These are phyloP conservation scores for Cylindrotheca closterium DNA, from an alignment of 108 stramenopile species.

Conservation along the genomic window DNA sequence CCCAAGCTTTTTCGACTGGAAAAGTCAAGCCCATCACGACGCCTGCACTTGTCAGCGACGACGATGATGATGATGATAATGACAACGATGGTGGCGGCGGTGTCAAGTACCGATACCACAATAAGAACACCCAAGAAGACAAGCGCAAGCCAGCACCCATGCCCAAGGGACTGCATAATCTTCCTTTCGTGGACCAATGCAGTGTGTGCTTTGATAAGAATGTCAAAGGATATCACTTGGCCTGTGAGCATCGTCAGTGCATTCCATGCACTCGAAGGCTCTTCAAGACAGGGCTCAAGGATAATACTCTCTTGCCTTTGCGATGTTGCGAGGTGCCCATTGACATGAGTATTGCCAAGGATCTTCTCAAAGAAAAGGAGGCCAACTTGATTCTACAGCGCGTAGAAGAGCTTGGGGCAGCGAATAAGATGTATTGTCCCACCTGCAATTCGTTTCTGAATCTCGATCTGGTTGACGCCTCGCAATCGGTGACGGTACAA, in stretches of 20 bases:
- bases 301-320: conserved; percentile 45
- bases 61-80: conserved; percentile 11
- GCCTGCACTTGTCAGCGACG: not conserved
- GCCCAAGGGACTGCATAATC: conserved; percentile 6
- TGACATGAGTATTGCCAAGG: conserved; percentile 39
- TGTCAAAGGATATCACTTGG: conserved; percentile 24
- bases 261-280: conserved; percentile 32
- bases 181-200: conserved; percentile 35
- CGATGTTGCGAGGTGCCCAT: conserved; percentile 56
- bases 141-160: conserved; percentile 2
- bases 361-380: conserved; percentile 24
- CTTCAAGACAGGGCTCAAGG: conserved; percentile 36
- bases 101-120: too few species aligned
- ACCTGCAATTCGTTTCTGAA: conserved; percentile 48
- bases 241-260: conserved; percentile 45
- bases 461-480: conserved; percentile 36
- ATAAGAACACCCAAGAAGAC: too few species aligned
- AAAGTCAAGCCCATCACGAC: conserved; percentile 23
- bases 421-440: conserved; percentile 58
- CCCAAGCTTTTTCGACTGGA: conserved; percentile 31
- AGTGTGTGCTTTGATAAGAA: conserved; percentile 42
- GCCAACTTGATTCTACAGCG: conserved; percentile 14
- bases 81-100: too few species aligned
- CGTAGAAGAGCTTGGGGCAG: conserved; percentile 33
- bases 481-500: conserved; percentile 13